Percentiles rank a stretch among this genome's conserved stretches.
phyloP scores from a whole-genome alignment of 495 filamentous ascomycete genomes.

The Penicillium nucicola region DNA sequence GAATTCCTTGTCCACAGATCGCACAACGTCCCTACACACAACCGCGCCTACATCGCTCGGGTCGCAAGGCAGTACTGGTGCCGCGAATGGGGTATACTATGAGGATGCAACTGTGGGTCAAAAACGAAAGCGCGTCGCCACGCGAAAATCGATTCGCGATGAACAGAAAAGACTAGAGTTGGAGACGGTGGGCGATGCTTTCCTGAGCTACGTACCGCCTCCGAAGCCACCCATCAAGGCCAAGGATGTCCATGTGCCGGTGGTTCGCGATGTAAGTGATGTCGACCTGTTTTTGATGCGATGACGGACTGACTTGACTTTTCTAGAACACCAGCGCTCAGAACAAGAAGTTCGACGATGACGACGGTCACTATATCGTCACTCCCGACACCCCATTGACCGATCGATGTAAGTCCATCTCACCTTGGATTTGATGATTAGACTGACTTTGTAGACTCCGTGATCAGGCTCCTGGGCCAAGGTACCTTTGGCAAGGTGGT shows the following conservation, averaged over 20 bases:
- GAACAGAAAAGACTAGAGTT: slow-evolving; percentile 75
- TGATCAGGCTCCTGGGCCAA: slow-evolving; percentile 84
- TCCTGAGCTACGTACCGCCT: slow-evolving; percentile 76
- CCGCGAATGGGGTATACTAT: slow-evolving; percentile 50
- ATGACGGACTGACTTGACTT: slow-evolving; percentile 12
- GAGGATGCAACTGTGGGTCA: slow-evolving; percentile 62
- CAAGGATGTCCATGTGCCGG: slow-evolving; percentile 80
- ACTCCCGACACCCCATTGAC: slow-evolving; percentile 78
- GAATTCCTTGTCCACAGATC: slow-evolving; percentile 75
- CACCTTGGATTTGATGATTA: not conserved
- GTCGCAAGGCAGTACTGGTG: slow-evolving; percentile 64
- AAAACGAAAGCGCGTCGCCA: slow-evolving; percentile 81
- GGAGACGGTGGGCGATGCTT: slow-evolving; percentile 65
- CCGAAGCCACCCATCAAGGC: slow-evolving; percentile 87
- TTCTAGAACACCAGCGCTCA: slow-evolving; percentile 41
- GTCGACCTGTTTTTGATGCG: not conserved
- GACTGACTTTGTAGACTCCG: slow-evolving; percentile 61
- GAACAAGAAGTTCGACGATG: slow-evolving; percentile 76
- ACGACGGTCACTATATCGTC: slow-evolving; percentile 96
- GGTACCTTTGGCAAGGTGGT: slow-evolving; percentile 99
- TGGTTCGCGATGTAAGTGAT: slow-evolving; percentile 75
- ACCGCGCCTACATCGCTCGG: slow-evolving; percentile 89
- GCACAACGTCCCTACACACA: slow-evolving; percentile 81
- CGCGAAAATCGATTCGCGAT: slow-evolving; percentile 70
- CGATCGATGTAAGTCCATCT: slow-evolving; percentile 71